Percentiles rank a stretch among this genome's conserved stretches.
Conservation (phyloP, 805 yeast species). For the Starmerella vaccinii region DNA sequence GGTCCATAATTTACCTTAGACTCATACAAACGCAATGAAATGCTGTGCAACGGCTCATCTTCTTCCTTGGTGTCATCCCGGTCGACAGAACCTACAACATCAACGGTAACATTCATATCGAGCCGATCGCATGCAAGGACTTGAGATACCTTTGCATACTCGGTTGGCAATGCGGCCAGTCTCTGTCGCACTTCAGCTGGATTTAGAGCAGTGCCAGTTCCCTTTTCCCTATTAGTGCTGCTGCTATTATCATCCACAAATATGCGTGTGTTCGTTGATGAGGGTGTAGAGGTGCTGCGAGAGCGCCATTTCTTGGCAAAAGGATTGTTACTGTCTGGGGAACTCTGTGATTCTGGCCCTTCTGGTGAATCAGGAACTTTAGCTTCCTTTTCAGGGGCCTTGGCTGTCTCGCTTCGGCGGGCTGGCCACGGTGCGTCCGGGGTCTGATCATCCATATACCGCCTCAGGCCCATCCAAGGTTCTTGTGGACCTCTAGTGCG, state of each 20-base stretch:
- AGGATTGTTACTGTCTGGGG: background rate
- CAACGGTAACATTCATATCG: slow-evolving; percentile 54
- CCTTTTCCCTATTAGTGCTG: background rate
- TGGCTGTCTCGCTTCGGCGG: background rate
- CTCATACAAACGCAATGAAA: slow-evolving; percentile 47
- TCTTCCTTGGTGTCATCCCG: background rate
- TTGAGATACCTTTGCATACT: slow-evolving; percentile 73
- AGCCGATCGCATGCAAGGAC: slow-evolving; percentile 52
- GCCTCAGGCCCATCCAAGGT: slow-evolving; percentile 68
- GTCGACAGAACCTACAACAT: slow-evolving; percentile 52
- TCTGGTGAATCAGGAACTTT: background rate
- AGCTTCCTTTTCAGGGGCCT: background rate
- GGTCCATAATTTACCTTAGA: slow-evolving; percentile 81
- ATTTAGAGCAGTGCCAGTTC: background rate
- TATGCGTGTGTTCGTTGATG: background rate
- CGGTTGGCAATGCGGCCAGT: slow-evolving; percentile 34
- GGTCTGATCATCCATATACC: slow-evolving; percentile 45
- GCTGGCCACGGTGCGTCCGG: slow-evolving; percentile 17
- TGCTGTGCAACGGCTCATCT: slow-evolving; percentile 33
- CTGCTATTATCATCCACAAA: background rate
- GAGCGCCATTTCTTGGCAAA: background rate
- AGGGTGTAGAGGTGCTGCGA: background rate
- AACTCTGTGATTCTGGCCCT: background rate
- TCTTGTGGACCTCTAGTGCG: slow-evolving; percentile 20
- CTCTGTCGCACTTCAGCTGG: slow-evolving; percentile 27